Conservation (phyloP, 2,329 filamentous ascomycete genomes). For the Trichoderma atroviride region DNA sequence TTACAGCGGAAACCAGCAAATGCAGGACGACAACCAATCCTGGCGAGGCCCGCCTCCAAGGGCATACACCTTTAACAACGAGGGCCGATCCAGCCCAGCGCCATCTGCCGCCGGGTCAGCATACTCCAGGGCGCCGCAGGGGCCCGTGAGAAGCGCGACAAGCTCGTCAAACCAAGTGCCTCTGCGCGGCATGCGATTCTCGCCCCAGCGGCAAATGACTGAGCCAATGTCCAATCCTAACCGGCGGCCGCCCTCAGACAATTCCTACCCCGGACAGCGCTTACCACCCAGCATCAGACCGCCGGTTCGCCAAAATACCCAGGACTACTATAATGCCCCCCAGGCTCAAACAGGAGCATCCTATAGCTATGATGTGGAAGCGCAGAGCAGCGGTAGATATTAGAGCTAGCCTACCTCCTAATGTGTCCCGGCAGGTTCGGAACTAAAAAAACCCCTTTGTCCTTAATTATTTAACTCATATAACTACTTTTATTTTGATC, state of each 20-base stretch:
- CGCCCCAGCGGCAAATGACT: conserved; percentile 51
- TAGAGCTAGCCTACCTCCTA: conserved; percentile 30
- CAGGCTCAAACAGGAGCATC: conserved; percentile 27
- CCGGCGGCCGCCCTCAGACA: conserved; percentile 32
- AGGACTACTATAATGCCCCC: not conserved
- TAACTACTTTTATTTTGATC: conserved; percentile 3
- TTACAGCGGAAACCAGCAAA: conserved; percentile 29
- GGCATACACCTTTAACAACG: conserved; percentile 10
- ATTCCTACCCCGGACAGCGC: conserved; percentile 35
- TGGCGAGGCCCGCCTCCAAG: conserved; percentile 5
- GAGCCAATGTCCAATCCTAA: conserved; percentile 43
- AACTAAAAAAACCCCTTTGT: conserved; percentile 2
- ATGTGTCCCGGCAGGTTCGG: conserved; percentile 24
- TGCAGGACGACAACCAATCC: conserved; percentile 28
- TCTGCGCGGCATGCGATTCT: conserved; percentile 32
- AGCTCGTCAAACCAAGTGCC: conserved; percentile 45
- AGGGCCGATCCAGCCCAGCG: conserved; percentile 25
- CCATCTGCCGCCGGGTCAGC: conserved; percentile 30
- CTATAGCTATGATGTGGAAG: conserved; percentile 44
- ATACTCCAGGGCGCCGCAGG: conserved; percentile 29
- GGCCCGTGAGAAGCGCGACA: conserved; percentile 45
- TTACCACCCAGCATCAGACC: conserved; percentile 31
- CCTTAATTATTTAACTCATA: conserved; percentile 8
- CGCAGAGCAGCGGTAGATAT: conserved; percentile 38
- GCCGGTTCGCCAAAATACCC: conserved; percentile 11